Evolutionary conservation across 345 rosid genomes (phyloP), one percentile per base, ranked within the genome.

Genomic region (Sonneratia alba): DNA sequence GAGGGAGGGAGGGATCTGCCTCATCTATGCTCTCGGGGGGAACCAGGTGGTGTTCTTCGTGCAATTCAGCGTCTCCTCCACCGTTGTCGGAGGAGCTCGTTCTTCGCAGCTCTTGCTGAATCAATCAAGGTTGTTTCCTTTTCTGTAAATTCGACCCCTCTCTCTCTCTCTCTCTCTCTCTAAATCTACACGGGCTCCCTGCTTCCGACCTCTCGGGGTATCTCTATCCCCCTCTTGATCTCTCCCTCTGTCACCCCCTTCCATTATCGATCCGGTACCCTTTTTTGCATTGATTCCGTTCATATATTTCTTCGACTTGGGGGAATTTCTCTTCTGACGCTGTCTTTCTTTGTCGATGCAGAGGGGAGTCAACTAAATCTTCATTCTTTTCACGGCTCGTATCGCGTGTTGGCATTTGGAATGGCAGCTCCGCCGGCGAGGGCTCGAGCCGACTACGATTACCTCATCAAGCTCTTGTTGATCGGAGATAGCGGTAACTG

Each of bases 361-460:
- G 63, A 67, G 24, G 22, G 51, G 66, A 34, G 53, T 1, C 67
- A 43, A 22, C 63, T 42, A 40, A 42, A 71, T 49, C 56, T 19
- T n/a, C 16, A 62, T 22, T 61, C 38, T 19, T 36, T 24, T 10
- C 15, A 3, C 19, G 47, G 61, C 59, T 48, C 48, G 55, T 36
- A 53, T 24, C 9, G 71, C 27, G 24, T 38, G 42, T 40, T 8
- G 53, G 42, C 36, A 24, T 40, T 73, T 53, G 76, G 36, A 74
- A 78, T 78, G 81, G 81, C 81, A 56, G 81, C 81, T 71, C 78
- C 81, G 61, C 77, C 77, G 56, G 75, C 78, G 22, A 78, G 78
- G 68, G 77, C 81, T 24, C 74, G 75, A 7, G 78, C 77, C 61
- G 77, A 78, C 69, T 78, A 78, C 68, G 81, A 78, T 78, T 78